Evolutionary conservation across 2,329 filamentous ascomycete species (phyloP), one percentile per base, ranked within the genome.

Genomic region (Calonectria henricotiae): DNA sequence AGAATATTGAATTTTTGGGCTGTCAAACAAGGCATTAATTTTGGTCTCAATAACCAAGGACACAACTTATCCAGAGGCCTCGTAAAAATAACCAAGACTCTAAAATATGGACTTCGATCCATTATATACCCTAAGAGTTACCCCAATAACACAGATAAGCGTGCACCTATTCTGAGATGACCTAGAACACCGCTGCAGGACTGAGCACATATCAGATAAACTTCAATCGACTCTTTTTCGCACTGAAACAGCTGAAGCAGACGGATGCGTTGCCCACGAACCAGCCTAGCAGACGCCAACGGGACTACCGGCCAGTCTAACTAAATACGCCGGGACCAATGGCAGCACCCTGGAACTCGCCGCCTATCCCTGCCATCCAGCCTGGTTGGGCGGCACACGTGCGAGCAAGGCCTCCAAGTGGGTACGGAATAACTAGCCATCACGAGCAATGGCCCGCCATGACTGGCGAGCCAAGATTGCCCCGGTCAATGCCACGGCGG

Each of bases 351-450:
- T 15, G 32, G 20, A 39, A 23, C 20, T 12, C 15, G 32, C 51
- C n/a, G 32, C 51, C 15, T 25, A 32, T 25, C n/a, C 25, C 32
- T 55, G 30, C 3, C 51, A 37, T 15, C 1, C 51, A 55, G 51
- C 51, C 32, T 23, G 43, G n/a, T 23, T 46, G 43, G 43, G 43
- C 43, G 11, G 43, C 43, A 46, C 43, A 46, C 43, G 43, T 46
- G 43, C n/a, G 13, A 6, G 30, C 27, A 39, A 37, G 23, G 35
- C 32, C 46, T 37, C n/a, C 32, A 4, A 25, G 51, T 25, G 32
- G 20, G 15, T 37, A 55, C 51, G 32, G 23, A 30, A 15, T 23
- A n/a, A 12, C 35, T 23, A n/a, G 20, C 35, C 35, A 37, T 37
- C 35, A 37, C 35, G 35, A 37, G 35, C 5, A 13, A 13, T 11